These are phyloP conservation scores for Lichtheimia corymbifera DNA, from an alignment of 371 early-diverging fungal genomes.

Conservation along the genomic window DNA sequence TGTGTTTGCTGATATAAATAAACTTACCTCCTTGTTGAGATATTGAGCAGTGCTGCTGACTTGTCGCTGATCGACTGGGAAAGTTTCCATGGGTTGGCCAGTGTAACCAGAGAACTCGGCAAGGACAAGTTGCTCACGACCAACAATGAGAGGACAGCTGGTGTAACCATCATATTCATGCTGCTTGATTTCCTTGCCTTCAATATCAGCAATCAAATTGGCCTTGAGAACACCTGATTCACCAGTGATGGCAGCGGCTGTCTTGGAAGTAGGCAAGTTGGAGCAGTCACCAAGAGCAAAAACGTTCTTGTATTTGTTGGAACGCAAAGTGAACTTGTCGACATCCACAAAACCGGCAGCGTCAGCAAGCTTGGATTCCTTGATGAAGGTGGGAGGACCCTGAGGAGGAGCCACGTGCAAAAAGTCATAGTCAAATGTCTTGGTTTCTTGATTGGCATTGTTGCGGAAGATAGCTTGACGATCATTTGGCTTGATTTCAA, in stretches of 20 bases:
- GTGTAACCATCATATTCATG: conserved; percentile 81
- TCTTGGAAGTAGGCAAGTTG: conserved; percentile 88
- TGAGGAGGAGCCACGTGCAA: conserved; percentile 91
- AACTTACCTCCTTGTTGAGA: conserved; percentile 63
- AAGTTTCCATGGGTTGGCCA: conserved; percentile 79
- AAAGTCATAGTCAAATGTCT: conserved; percentile 74
- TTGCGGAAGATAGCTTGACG: conserved; percentile 75
- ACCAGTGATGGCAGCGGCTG: conserved; percentile 86
- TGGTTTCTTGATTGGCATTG: conserved; percentile 55
- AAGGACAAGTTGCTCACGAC: conserved; percentile 78
- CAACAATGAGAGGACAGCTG: conserved; percentile 77
- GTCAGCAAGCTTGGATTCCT: conserved; percentile 69
- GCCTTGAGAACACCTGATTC: conserved; percentile 77
- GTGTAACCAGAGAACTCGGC: conserved; percentile 90
- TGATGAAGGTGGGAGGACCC: conserved; percentile 79
- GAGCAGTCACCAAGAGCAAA: conserved; percentile 86
- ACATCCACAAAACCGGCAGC: conserved; percentile 86
- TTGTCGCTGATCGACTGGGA: conserved; percentile 80
- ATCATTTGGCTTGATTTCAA: conserved; percentile 64
- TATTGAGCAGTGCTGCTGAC: conserved; percentile 66
- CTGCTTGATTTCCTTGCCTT: conserved; percentile 45
- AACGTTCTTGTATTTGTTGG: conserved; percentile 78
- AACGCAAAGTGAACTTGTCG: conserved; percentile 76
- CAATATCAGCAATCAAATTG: conserved; percentile 74
- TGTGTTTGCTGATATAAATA: background rate